Evolutionary conservation across 2,329 filamentous ascomycete species (phyloP), one percentile per base, ranked within the genome.

Genomic region (Furcasterigmium sp.): DNA sequence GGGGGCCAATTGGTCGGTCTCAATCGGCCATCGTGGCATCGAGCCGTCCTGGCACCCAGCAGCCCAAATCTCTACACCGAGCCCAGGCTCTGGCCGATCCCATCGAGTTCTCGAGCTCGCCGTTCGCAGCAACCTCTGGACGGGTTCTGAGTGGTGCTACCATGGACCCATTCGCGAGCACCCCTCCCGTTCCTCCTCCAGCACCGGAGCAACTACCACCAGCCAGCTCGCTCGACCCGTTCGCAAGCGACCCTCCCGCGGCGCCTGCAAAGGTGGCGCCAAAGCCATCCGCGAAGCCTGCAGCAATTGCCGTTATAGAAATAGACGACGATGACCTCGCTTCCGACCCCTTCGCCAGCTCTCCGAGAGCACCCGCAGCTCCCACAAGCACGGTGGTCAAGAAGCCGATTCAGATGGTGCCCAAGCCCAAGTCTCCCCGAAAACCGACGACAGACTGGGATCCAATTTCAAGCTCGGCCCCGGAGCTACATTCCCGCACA

Each of bases 381-480:
- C 15, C 10, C 4, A 25, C n/a, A 4, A 19, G 26, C 4, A 19
- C 25, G n/a, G n/a, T n/a, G n/a, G n/a, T n/a, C 37, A 8, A 18
- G 14, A 17, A 30, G 10, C 32, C 11, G 10, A 15, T 14, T 9
- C 10, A 14, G 15, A 8, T 39, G n/a, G 49, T 51, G 26, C 10
- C 40, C 13, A 46, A 42, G 20, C 32, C 44, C 2, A 55, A 46
- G 14, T 36, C 50, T 6, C 45, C 54, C 11, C 23, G 23, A 5
- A 62, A 49, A 37, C 44, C 52, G 17, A 51, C 56, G 5, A 54
- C 53, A 3, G 57, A 59, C 1, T 75, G 70, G 71, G 72, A 75
- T 51, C 72, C 70, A 0, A 76, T 76, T 40, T 77, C 73, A 0
- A 78, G 73, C 53, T 76, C 72, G 1, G 72, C 72, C 4, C 74